phyloP scores from a whole-genome alignment of 495 filamentous ascomycete genomes.

The Tuber brumale region DNA sequence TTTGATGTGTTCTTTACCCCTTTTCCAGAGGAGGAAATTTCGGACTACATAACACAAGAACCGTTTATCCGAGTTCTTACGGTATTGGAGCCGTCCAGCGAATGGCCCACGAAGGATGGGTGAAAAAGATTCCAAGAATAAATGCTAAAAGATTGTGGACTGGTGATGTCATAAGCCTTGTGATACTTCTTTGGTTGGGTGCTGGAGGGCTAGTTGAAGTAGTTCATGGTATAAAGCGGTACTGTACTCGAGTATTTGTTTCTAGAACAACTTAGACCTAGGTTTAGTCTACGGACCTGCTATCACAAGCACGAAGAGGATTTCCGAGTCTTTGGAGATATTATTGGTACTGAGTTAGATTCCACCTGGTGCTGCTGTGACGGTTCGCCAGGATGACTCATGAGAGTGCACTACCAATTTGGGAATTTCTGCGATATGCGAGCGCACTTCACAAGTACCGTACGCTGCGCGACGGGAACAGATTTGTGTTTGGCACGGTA shows the following conservation, averaged over 20 bases:
- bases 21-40: no score
- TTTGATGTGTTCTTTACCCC: no score
- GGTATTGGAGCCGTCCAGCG: neutral
- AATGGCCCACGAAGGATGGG: neutral
- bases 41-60: no score
- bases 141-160: neutral
- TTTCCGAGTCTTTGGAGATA: neutral
- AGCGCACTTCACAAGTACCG: neutral
- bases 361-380: neutral
- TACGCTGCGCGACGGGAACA: neutral
- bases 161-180: neutral
- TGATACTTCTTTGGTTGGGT: neutral
- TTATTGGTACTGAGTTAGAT: neutral
- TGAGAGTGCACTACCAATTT: neutral
- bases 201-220: neutral
- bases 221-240: neutral
- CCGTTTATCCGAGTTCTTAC: no score
- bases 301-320: neutral
- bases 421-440: neutral
- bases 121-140: neutral
- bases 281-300: neutral
- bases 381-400: neutral
- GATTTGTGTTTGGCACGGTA: neutral
- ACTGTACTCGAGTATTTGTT: no score
- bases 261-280: neutral